Percentiles rank a stretch among this genome's conserved stretches.
Conservation (phyloP, 345 rosid genomes). For the Moringa oleifera region DNA sequence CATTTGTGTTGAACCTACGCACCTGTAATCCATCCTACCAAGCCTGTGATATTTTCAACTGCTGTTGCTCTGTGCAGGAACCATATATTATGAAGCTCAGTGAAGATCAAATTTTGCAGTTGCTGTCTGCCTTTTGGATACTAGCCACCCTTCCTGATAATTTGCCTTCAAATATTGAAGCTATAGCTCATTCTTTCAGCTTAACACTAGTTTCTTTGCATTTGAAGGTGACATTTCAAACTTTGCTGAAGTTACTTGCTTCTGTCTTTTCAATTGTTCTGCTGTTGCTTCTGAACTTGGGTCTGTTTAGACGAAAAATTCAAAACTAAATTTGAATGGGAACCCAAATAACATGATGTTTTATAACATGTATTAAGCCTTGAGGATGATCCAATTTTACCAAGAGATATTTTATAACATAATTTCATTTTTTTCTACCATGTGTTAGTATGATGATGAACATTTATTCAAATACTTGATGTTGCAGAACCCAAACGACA, state of each 20-base stretch:
- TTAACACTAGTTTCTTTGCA: conserved; percentile 67
- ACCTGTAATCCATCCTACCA: neutral
- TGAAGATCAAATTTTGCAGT: conserved; percentile 85
- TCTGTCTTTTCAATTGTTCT: neutral
- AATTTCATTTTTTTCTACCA: too few relatives aligned
- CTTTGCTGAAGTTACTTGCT: neutral
- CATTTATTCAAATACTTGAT: conserved; percentile 1
- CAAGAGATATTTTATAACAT: too few relatives aligned
- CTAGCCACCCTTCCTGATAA: conserved; percentile 75
- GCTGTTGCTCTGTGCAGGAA: conserved; percentile 43
- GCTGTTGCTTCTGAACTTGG: neutral
- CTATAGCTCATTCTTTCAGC: conserved; percentile 81
- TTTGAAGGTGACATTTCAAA: conserved; percentile 46
- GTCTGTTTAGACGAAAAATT: neutral
- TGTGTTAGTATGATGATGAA: neutral
- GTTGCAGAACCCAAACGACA: conserved; percentile 62
- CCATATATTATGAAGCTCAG: conserved; percentile 60
- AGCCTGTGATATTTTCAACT: neutral
- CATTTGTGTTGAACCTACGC: neutral
- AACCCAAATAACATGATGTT: too few relatives aligned
- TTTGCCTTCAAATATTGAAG: conserved; percentile 79
- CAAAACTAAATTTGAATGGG: too few relatives aligned
- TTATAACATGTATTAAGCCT: too few relatives aligned
- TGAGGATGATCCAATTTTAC: too few relatives aligned
- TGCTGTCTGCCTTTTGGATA: conserved; percentile 86